A percentile compares a stretch with the other conserved stretches of the same genome.
These are phyloP conservation scores for Pichia phayaonensis DNA, from an alignment of 805 yeast species.

Conservation along the genomic window DNA sequence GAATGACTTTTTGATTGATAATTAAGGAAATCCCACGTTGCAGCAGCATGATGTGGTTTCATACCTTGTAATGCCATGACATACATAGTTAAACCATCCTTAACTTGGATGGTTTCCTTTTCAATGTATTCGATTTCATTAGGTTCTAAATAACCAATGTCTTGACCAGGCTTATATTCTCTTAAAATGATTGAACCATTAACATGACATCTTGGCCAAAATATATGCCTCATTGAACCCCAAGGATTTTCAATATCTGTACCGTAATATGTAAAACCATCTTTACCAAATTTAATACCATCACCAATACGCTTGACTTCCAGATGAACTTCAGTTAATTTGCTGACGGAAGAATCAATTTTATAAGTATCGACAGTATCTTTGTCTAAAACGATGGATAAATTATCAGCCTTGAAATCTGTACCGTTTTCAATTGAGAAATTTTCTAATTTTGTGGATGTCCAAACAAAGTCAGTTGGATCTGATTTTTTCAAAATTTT, in stretches of 20 bases:
- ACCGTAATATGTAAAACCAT: constrained; percentile 84
- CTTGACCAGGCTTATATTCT: constrained; percentile 21
- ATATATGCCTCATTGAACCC: constrained; percentile 94
- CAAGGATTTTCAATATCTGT: constrained; percentile 79
- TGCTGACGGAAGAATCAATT: constrained; percentile 58
- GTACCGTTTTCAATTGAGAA: constrained; percentile 59
- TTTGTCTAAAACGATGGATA: constrained; percentile 54
- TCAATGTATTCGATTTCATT: constrained; percentile 8
- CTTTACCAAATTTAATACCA: constrained; percentile 84
- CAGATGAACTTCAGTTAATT: constrained; percentile 65
- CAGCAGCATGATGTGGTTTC: constrained; percentile 99
- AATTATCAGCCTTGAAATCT: constrained; percentile 70
- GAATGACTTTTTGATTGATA: constrained; percentile 71
- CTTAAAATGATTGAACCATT: constrained; percentile 53
- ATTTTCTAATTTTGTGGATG: constrained; percentile 81
- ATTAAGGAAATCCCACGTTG: constrained; percentile 89
- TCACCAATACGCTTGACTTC: constrained; percentile 53
- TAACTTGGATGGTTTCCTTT: constrained; percentile 18
- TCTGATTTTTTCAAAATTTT: constrained; percentile 54
- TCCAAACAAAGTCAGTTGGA: constrained; percentile 65
- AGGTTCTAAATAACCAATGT: constrained; percentile 10
- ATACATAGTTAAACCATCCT: constrained; percentile 58
- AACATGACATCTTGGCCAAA: constrained; percentile 87
- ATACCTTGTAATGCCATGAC: constrained; percentile 97
- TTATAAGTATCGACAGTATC: constrained; percentile 37